phyloP scores from a whole-genome alignment of 2,329 filamentous ascomycete species.

The Chalara sp. region DNA sequence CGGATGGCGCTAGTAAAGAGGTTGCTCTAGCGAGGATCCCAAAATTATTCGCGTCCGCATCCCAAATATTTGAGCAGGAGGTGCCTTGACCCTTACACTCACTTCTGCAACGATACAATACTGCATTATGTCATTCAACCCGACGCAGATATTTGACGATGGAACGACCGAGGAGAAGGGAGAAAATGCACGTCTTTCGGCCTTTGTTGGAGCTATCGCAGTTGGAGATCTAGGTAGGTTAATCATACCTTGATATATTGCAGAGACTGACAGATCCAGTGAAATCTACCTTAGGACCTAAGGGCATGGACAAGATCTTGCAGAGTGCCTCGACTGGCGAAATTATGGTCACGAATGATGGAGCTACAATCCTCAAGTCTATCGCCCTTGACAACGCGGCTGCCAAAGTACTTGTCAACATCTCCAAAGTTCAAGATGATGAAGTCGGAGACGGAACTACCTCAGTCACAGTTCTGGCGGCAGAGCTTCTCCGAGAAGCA shows the following conservation, averaged over 20 bases:
- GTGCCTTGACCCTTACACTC: no score
- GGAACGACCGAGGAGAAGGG: slow-evolving; percentile 97
- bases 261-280: slow-evolving; percentile 38
- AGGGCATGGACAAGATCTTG: slow-evolving; percentile 73
- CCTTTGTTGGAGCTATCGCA: slow-evolving; percentile 96
- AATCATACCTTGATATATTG: slow-evolving; percentile 1
- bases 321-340: slow-evolving; percentile 88
- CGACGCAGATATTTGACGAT: slow-evolving; percentile 96
- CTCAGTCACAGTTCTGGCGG: slow-evolving; percentile 91
- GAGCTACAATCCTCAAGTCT: slow-evolving; percentile 94
- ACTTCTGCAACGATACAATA: not conserved
- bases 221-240: slow-evolving; percentile 67
- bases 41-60: no score
- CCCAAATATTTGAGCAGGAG: no score
- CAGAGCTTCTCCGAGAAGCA: slow-evolving; percentile 90
- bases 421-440: slow-evolving; percentile 98
- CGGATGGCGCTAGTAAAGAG: no score
- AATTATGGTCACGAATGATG: slow-evolving; percentile 98
- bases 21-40: no score
- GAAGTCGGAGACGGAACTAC: slow-evolving; percentile 98
- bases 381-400: slow-evolving; percentile 98
- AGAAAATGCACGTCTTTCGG: slow-evolving; percentile 97
- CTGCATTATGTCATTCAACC: slow-evolving; percentile 57
- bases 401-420: slow-evolving; percentile 97
- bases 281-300: slow-evolving; percentile 93